Percentiles rank a stretch among this genome's conserved stretches.
phyloP scores from a whole-genome alignment of 306 rosid genomes.

The Sesbania bispinosa region DNA sequence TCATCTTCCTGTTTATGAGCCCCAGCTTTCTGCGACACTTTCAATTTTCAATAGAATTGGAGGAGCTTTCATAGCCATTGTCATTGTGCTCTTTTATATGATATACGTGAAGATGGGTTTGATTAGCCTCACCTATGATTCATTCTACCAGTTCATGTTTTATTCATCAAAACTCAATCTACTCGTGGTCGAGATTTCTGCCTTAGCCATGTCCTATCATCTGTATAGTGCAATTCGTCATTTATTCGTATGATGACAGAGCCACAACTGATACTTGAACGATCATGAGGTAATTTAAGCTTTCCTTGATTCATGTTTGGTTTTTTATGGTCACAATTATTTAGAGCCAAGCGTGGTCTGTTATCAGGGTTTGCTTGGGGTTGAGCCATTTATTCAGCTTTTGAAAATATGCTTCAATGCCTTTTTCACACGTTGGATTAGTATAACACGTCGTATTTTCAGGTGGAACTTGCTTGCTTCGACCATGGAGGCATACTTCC shows the following conservation, averaged over 20 bases:
- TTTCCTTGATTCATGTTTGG: background rate
- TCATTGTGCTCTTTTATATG: constrained; percentile 30
- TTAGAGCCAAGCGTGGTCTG: background rate
- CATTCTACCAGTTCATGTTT: constrained; percentile 39
- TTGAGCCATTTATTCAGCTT: constrained; percentile 17
- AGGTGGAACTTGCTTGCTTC: constrained; percentile 78
- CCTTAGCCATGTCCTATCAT: constrained; percentile 45
- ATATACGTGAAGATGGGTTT: constrained; percentile 32
- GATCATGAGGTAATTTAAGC: constrained; percentile 65
- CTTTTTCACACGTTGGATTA: background rate
- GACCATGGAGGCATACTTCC: constrained; percentile 66
- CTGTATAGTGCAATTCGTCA: constrained; percentile 36
- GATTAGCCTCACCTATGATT: constrained; percentile 36
- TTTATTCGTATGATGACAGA: constrained; percentile 47
- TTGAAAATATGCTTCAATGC: background rate
- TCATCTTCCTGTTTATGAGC: constrained; percentile 51
- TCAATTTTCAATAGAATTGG: constrained; percentile 47
- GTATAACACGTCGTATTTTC: constrained; percentile 25
- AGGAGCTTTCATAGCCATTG: constrained; percentile 27
- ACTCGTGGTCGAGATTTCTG: constrained; percentile 40
- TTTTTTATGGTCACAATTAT: background rate
- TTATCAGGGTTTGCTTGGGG: background rate
- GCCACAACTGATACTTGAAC: constrained; percentile 56
- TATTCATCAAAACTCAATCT: constrained; percentile 44
- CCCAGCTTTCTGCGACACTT: constrained; percentile 40